phyloP scores from a whole-genome alignment of 2,329 filamentous ascomycete genomes.

The Huntiella omanensis region DNA sequence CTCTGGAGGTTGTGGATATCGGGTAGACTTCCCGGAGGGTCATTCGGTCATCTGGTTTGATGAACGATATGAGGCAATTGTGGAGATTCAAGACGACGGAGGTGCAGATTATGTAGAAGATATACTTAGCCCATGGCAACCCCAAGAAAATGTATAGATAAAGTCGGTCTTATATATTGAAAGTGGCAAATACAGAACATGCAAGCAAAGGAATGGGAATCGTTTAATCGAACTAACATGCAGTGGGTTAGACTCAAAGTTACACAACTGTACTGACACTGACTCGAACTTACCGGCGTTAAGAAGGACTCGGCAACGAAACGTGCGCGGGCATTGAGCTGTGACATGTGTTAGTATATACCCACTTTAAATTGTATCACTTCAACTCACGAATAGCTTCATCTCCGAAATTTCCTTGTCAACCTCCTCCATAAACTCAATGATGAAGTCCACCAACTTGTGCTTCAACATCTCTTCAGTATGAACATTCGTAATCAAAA shows the following conservation, averaged over 20 bases:
- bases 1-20: constrained; percentile 7
- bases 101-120: constrained; percentile 9
- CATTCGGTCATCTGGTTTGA: background rate
- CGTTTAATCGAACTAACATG: constrained; percentile 10
- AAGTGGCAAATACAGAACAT: background rate
- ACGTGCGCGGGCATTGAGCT: constrained; percentile 91
- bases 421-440: constrained; percentile 98
- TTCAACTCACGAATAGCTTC: constrained; percentile 80
- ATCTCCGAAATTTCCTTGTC: constrained; percentile 99
- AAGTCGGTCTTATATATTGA: constrained; percentile 1
- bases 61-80: background rate
- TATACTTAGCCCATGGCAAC: constrained; percentile 1
- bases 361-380: background rate
- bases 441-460: constrained; percentile 97
- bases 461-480: constrained; percentile 98
- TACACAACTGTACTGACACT: no score
- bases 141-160: background rate
- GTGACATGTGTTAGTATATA: constrained; percentile 12
- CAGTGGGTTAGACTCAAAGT: no score
- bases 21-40: constrained; percentile 3
- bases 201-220: background rate
- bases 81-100: constrained; percentile 4
- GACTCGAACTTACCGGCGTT: constrained; percentile 49
- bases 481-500: constrained; percentile 96
- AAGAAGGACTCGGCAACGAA: constrained; percentile 98